Percentiles rank a stretch among this genome's conserved stretches.
Evolutionary conservation across 495 filamentous ascomycete species (phyloP).

Genomic region (Hyphodiscus hymeniophilus): DNA sequence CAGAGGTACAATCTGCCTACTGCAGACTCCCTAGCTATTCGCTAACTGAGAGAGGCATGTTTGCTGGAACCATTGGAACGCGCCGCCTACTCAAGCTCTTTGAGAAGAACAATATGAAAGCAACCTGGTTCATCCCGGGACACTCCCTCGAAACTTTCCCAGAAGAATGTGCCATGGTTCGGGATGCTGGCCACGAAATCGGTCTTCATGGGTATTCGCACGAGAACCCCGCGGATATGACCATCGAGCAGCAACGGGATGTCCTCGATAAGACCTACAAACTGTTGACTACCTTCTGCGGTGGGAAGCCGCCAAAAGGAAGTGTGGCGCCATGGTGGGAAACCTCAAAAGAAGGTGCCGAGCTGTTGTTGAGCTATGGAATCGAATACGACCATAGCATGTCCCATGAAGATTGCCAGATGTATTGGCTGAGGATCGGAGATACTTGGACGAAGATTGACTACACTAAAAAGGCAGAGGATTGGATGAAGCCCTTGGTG

Average conservation of each 20-base stretch:
- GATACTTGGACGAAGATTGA: constrained; percentile 58
- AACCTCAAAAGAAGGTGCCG: constrained; percentile 55
- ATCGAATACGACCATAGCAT: constrained; percentile 66
- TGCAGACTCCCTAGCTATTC: neutral
- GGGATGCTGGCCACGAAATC: constrained; percentile 74
- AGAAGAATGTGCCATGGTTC: constrained; percentile 62
- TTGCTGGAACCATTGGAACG: constrained; percentile 65
- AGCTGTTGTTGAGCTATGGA: constrained; percentile 58
- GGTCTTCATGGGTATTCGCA: constrained; percentile 69
- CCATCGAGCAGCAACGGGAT: constrained; percentile 61
- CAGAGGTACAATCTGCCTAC: constrained; percentile 34
- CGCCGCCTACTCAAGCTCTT: constrained; percentile 66
- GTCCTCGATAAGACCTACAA: constrained; percentile 71
- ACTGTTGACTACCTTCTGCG: constrained; percentile 61
- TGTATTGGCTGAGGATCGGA: constrained; percentile 55
- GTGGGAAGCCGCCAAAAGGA: constrained; percentile 53
- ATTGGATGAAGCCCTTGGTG: constrained; percentile 59
- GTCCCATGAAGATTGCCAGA: constrained; percentile 58
- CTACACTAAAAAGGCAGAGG: constrained; percentile 47
- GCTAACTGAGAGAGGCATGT: constrained; percentile 43
- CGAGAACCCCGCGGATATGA: constrained; percentile 69
- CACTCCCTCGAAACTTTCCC: constrained; percentile 74
- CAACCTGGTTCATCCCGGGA: constrained; percentile 77
- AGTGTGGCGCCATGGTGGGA: constrained; percentile 46
- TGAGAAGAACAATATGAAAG: constrained; percentile 72